Evolutionary conservation across 805 yeast species (phyloP).

Genomic region (Candida quercuum): DNA sequence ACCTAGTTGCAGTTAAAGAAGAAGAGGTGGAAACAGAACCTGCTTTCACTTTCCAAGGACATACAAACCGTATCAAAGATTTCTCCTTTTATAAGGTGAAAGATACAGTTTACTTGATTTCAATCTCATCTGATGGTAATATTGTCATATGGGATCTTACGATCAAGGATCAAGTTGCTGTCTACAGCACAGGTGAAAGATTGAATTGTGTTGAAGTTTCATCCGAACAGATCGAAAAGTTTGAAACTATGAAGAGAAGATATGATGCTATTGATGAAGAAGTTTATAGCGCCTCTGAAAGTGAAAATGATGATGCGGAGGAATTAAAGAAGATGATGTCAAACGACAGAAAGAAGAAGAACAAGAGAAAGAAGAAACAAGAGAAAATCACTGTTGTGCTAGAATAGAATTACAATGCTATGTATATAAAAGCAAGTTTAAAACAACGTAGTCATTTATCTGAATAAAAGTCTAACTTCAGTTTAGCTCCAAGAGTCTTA

Average conservation of each 20-base stretch:
- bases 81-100: constrained; percentile 41
- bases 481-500: too few species aligned
- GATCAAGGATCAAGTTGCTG: constrained; percentile 75
- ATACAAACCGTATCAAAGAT: constrained; percentile 81
- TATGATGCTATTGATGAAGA: constrained; percentile 29
- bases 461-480: too few species aligned
- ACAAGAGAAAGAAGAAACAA: constrained; percentile 35
- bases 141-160: constrained; percentile 85
- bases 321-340: constrained; percentile 51
- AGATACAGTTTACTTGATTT: constrained; percentile 51
- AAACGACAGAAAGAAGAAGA: constrained; percentile 30
- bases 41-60: constrained; percentile 65
- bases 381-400: constrained; percentile 50
- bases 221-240: constrained; percentile 73
- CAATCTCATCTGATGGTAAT: constrained; percentile 90
- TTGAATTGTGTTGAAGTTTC: constrained; percentile 78
- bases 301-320: constrained; percentile 74
- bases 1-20: constrained; percentile 27
- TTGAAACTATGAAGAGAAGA: constrained; percentile 62
- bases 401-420: constrained; percentile 31
- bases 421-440: too few species aligned
- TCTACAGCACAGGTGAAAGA: constrained; percentile 86
- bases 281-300: constrained; percentile 49
- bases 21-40: constrained; percentile 33
- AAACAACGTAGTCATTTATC: too few species aligned